Conservation (phyloP, 2,329 filamentous ascomycete species). For the Claviceps fusiformis region DNA sequence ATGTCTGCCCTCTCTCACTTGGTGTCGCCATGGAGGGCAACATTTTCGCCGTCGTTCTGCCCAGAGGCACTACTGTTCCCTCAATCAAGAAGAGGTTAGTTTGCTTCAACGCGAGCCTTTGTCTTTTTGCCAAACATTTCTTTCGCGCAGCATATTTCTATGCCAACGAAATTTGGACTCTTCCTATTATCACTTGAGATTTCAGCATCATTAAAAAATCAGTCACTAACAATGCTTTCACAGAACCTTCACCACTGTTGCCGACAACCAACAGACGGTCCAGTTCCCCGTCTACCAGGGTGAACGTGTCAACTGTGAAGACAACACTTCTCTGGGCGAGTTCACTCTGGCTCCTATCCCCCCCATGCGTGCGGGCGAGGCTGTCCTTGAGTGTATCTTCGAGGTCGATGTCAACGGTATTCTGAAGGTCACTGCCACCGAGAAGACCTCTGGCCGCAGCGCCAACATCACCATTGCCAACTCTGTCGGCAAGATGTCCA, state of each 20-base stretch:
- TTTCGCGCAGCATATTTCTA: background rate
- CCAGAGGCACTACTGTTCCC: constrained; percentile 39
- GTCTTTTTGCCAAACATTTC: background rate
- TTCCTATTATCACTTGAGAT: background rate
- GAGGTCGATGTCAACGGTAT: constrained; percentile 99
- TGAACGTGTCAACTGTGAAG: constrained; percentile 94
- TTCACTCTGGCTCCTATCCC: constrained; percentile 86
- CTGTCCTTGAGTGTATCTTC: constrained; percentile 94
- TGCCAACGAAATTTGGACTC: background rate
- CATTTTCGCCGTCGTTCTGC: constrained; percentile 91
- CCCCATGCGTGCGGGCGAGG: constrained; percentile 86
- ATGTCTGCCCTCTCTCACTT: constrained; percentile 90
- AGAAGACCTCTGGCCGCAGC: constrained; percentile 95
- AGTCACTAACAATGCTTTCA: background rate
- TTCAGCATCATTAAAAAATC: too few relatives aligned
- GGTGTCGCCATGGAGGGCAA: constrained; percentile 99
- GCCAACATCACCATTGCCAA: constrained; percentile 99
- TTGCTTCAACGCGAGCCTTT: too few relatives aligned
- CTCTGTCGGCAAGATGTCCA: constrained; percentile 96
- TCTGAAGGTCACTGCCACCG: constrained; percentile 96
- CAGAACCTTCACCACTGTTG: constrained; percentile 73
- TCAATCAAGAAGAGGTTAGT: constrained; percentile 57
- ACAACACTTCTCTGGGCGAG: constrained; percentile 95
- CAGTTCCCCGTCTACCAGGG: constrained; percentile 93
- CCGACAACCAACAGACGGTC: constrained; percentile 50